phyloP scores from a whole-genome alignment of 371 early-diverging fungal species.

The Funneliformis caledonium region DNA sequence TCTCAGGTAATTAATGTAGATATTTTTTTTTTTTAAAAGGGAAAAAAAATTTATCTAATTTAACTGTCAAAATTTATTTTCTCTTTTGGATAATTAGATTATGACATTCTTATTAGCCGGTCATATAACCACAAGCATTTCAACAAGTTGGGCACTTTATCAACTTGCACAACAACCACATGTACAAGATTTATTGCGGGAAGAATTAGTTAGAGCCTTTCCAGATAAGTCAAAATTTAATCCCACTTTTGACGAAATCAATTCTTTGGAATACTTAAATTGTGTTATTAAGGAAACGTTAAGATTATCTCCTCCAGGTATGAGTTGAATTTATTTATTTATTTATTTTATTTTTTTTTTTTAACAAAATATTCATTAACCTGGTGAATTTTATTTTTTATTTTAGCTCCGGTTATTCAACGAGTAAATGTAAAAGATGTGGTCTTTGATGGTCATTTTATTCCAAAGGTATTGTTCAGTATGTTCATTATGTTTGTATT shows the following conservation, averaged over 20 bases:
- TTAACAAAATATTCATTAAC: background rate
- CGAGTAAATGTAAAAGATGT: background rate
- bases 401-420: background rate
- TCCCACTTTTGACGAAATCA: conserved; percentile 36
- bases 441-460: background rate
- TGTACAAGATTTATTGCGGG: conserved; percentile 43
- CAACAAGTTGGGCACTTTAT: conserved; percentile 46
- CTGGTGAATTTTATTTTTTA: background rate
- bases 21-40: background rate
- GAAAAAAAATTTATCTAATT: background rate
- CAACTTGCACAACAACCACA: conserved; percentile 43
- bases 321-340: background rate
- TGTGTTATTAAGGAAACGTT: conserved; percentile 13
- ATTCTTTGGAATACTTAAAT: conserved; percentile 25
- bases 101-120: conserved; percentile 49
- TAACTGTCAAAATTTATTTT: background rate
- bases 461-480: conserved; percentile 10
- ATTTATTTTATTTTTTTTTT: background rate
- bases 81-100: conserved; percentile 27
- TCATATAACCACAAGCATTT: conserved; percentile 46
- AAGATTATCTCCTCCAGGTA: conserved; percentile 21
- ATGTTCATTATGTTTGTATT: too few species aligned
- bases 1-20: background rate
- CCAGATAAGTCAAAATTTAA: conserved; percentile 33
- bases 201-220: conserved; percentile 44